phyloP scores from a whole-genome alignment of 192 early-diverging fungal genomes.

The Thamnidium elegans region DNA sequence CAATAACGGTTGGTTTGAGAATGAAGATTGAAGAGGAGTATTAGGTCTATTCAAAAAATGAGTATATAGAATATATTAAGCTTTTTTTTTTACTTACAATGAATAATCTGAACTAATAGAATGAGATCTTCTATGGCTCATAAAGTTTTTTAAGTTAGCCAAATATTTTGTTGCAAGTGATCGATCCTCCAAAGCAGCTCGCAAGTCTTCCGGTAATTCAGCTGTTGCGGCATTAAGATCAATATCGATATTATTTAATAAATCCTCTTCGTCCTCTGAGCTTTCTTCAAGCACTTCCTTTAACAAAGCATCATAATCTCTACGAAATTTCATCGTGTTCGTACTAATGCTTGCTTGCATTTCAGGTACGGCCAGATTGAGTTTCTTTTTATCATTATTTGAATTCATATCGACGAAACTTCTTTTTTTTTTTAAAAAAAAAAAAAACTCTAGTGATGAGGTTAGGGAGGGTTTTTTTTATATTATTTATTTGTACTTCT shows the following conservation, averaged over 20 bases:
- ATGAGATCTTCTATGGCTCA: conserved; percentile 37
- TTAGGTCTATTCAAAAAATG: conserved; percentile 13
- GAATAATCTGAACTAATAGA: conserved; percentile 37
- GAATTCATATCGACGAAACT: too few species aligned
- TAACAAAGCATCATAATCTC: conserved; percentile 48
- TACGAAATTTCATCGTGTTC: conserved; percentile 27
- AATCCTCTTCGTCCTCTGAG: conserved; percentile 46
- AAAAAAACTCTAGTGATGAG: too few species aligned
- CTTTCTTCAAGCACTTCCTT: conserved; percentile 53
- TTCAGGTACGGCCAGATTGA: neutral
- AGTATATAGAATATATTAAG: neutral
- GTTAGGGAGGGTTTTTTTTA: too few species aligned
- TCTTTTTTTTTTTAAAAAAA: too few species aligned
- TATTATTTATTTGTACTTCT: too few species aligned
- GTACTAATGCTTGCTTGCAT: conserved; percentile 28
- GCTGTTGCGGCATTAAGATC: conserved; percentile 37
- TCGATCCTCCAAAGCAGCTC: conserved; percentile 46
- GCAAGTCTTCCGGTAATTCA: conserved; percentile 44
- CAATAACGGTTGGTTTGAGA: conserved; percentile 19
- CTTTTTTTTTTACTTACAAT: conserved; percentile 18
- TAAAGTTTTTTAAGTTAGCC: conserved; percentile 36
- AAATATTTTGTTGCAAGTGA: conserved; percentile 42
- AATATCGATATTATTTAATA: conserved; percentile 28
- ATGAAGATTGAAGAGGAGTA: conserved; percentile 27
- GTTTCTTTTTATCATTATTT: too few species aligned